A percentile compares a stretch with the other conserved stretches of the same genome.
These are phyloP conservation scores for Aureoboletus auriporus DNA, from an alignment of 768 basidiomycete species.

Conservation along the genomic window DNA sequence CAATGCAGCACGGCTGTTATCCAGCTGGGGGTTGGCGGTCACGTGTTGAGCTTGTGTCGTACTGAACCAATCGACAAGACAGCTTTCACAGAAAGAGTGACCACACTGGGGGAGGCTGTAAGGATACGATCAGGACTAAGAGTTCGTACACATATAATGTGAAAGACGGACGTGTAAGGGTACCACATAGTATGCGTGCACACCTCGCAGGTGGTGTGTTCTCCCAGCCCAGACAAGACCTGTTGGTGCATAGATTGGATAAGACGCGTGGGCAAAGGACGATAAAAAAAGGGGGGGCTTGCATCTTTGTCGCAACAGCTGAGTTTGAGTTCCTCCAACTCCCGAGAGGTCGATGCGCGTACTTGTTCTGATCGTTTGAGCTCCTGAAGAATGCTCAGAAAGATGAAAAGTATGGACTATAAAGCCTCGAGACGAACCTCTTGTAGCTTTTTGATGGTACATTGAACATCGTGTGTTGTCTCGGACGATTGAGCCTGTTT, in stretches of 20 bases:
- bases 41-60: slow-evolving; percentile 49
- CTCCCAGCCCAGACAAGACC: slow-evolving; percentile 47
- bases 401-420: not conserved
- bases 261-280: not conserved
- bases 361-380: slow-evolving; percentile 8
- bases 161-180: slow-evolving; percentile 54
- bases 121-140: not conserved
- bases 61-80: slow-evolving; percentile 53
- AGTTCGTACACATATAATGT: not conserved
- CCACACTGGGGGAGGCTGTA: slow-evolving; percentile 61
- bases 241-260: slow-evolving; percentile 13
- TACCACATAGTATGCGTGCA: slow-evolving; percentile 62
- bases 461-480: slow-evolving; percentile 26
- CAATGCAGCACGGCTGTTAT: slow-evolving; percentile 26
- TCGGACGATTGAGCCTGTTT: slow-evolving; percentile 18
- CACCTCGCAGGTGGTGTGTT: slow-evolving; percentile 58
- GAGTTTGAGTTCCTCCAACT: slow-evolving; percentile 21
- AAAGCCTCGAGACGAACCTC: slow-evolving; percentile 32
- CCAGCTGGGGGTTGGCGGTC: slow-evolving; percentile 42
- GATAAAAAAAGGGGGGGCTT: not conserved
- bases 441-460: slow-evolving; percentile 40
- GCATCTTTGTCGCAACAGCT: slow-evolving; percentile 6
- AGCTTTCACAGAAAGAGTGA: slow-evolving; percentile 63
- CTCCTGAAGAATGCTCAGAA: slow-evolving; percentile 16
- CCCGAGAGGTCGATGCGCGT: slow-evolving; percentile 9